Base-by-base conservation (phyloP, 140 eudicot genomes). In the Bidens hawaiensis region DNA sequence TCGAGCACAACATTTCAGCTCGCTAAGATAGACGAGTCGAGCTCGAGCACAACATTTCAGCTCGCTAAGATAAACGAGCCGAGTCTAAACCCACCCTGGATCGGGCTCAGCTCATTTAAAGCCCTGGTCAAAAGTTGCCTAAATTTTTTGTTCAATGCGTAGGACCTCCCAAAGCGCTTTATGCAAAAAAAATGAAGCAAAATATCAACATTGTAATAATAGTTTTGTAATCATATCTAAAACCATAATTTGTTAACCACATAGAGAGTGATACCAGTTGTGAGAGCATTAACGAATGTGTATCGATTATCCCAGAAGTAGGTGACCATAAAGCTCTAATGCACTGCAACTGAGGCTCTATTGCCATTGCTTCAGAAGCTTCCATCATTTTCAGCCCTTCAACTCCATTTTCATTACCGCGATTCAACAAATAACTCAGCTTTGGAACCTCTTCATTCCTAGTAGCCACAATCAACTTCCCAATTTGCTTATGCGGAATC, bases 381-480 rank as follows among this genome's bases (percentile, higher is more conserved):
- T 90, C 91, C 84, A 90, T 75, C 76, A 90, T 60, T 65, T 73
- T 82, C 46, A 90, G 66, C 57, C 86, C 90, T 48, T 75, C 85
- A 38, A 90, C 97, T 34, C 97, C 97, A 59, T 90, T 90, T 77
- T 76, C 81, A 36, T 42, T 74, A 17, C 94, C 97, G 40, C 81
- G 84, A 60, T 48, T 43, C 77, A 84, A 54, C 60, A 90, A 69
- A 68, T 18, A 55, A 55, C 76, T 63, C 78, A 90, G 69, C 73
- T 84, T 87, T 9, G 88, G 90, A 68, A 82, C 63, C 34, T 90
- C 94, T 41, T 86, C 85, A 57, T 68, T 19, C 18, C 90, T 46
- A 43, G 91, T 84, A 42, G 97, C 94, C 46, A 90, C 94, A 60
- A 90, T 82, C 16, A 90, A 94, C 76, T 90, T 90, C 48, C 96